Percentiles rank a stretch among this genome's conserved stretches.
Evolutionary conservation across 2,329 filamentous ascomycete genomes (phyloP).

Genomic region (Monosporascus ibericus): DNA sequence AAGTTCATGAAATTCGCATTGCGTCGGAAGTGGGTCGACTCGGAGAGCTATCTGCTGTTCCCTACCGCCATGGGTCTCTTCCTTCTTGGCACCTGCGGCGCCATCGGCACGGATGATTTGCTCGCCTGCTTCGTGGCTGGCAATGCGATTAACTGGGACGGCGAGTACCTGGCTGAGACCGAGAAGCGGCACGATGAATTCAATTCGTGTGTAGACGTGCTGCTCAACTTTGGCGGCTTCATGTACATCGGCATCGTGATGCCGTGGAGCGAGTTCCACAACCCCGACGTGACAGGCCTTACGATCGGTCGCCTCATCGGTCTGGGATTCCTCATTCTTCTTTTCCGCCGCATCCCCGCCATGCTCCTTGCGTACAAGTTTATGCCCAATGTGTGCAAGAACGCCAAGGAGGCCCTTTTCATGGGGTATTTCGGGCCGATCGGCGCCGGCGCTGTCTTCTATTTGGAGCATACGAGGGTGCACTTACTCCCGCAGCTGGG

Average conservation of each 20-base stretch:
- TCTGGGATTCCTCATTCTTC: conserved; percentile 45
- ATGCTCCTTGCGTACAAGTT: conserved; percentile 48
- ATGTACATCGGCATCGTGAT: conserved; percentile 52
- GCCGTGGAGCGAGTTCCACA: conserved; percentile 49
- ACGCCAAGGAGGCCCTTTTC: conserved; percentile 53
- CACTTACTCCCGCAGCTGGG: conserved; percentile 28
- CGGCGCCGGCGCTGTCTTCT: conserved; percentile 71
- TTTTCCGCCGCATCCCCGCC: conserved; percentile 52
- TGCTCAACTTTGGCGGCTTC: conserved; percentile 56
- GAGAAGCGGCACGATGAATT: conserved; percentile 54
- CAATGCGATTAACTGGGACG: conserved; percentile 56
- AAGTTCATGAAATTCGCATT: conserved; percentile 40
- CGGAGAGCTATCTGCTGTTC: conserved; percentile 46
- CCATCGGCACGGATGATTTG: conserved; percentile 53
- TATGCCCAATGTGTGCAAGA: conserved; percentile 45
- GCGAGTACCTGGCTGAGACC: conserved; percentile 49
- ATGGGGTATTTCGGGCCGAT: conserved; percentile 71
- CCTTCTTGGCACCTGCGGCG: conserved; percentile 50
- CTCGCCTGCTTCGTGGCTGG: conserved; percentile 57
- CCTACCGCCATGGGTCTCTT: conserved; percentile 50
- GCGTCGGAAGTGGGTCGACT: conserved; percentile 47
- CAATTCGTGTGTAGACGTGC: conserved; percentile 50
- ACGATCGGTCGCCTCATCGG: conserved; percentile 43
- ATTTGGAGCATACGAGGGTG: conserved; percentile 47
- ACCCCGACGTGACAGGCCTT: conserved; percentile 46